Base-by-base conservation (phyloP, 108 stramenopile species). In the Fistulifera solaris region DNA sequence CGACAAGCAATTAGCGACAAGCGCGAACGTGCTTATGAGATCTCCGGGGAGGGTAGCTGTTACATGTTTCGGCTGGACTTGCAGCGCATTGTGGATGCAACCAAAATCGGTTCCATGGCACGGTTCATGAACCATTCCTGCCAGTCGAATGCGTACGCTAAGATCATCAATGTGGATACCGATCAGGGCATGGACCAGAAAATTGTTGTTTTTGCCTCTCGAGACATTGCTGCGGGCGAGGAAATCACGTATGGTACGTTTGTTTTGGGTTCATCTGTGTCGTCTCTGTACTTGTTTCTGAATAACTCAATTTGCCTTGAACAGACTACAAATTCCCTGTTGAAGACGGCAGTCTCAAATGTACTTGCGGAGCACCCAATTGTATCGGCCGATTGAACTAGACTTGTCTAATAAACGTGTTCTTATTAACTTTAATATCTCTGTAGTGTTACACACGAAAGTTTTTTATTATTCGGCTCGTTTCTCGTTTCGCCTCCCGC, bases 51-150 rank as follows among this genome's bases (percentile, higher is more conserved):
- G 42, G 92, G 92, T 14, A 71, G 70, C 40, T 93, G 90, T 65
- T 93, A 96, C 73, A 85, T 96, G 81, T 93, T 93, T 53, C 77
- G 93, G 6, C 57, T 91, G 28, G 91, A 94, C 61, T 55, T 78
- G 59, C 66, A 89, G 25, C 54, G 68, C 18, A 86, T 96, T 59
- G 87, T 94, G 11, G 95, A 96, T 63, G 89, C 95, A 14, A 96
- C 93, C 13, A 78, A 65, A 56, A 75, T 74, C 52, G 95, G 95
- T 12, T 80, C 78, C 54, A 85, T 94, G 76, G 93, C 88, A n/a
- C 66, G 94, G 14, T 92, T 92, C 59, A 86, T 94, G 82, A 96
- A 94, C 68, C 95, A 96, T 59, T 79, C 83, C 58, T 96, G 95
- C 59, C 70, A 71, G 40, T 83, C 92, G 13, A 93, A 90, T 67